Evolutionary conservation across 1,139 yeast genomes (phyloP).

Genomic region (Protomyces inundatus): DNA sequence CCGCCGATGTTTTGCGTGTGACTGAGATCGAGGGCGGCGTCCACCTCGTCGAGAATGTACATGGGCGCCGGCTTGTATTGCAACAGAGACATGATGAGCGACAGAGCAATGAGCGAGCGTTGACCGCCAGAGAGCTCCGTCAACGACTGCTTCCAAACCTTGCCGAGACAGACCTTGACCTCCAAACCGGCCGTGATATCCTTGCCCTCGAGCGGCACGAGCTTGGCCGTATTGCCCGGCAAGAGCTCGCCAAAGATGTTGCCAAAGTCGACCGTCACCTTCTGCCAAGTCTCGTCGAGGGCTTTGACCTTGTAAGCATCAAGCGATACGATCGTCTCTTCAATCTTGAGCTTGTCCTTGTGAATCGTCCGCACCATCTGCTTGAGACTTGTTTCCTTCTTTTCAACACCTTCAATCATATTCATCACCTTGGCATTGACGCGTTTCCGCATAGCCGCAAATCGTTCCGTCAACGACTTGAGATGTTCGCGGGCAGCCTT

Average conservation of each 20-base stretch:
- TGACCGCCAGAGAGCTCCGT: slow-evolving; percentile 98
- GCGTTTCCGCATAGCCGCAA: slow-evolving; percentile 70
- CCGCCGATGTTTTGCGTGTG: slow-evolving; percentile 98
- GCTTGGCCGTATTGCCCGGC: slow-evolving; percentile 85
- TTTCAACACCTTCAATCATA: slow-evolving; percentile 90
- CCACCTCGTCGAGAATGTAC: slow-evolving; percentile 96
- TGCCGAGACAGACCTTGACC: slow-evolving; percentile 84
- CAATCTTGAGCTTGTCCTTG: slow-evolving; percentile 83
- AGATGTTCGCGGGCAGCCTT: slow-evolving; percentile 59
- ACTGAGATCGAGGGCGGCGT: slow-evolving; percentile 93
- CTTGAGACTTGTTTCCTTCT: slow-evolving; percentile 71
- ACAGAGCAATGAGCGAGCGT: slow-evolving; percentile 83
- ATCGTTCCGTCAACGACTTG: slow-evolving; percentile 54
- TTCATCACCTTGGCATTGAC: slow-evolving; percentile 87
- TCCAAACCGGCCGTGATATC: slow-evolving; percentile 90
- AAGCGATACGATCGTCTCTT: slow-evolving; percentile 76
- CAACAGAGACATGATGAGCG: slow-evolving; percentile 70
- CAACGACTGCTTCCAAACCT: slow-evolving; percentile 91
- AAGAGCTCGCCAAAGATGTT: slow-evolving; percentile 79
- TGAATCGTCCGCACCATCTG: slow-evolving; percentile 83
- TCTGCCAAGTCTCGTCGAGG: slow-evolving; percentile 73
- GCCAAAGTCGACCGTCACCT: slow-evolving; percentile 87
- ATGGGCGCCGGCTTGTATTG: slow-evolving; percentile 97
- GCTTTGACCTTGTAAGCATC: slow-evolving; percentile 85
- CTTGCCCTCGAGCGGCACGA: slow-evolving; percentile 70